A percentile compares a stretch with the other conserved stretches of the same genome.
phyloP scores from a whole-genome alignment of 2,329 filamentous ascomycete genomes.

The Taxawa tesnikishii region DNA sequence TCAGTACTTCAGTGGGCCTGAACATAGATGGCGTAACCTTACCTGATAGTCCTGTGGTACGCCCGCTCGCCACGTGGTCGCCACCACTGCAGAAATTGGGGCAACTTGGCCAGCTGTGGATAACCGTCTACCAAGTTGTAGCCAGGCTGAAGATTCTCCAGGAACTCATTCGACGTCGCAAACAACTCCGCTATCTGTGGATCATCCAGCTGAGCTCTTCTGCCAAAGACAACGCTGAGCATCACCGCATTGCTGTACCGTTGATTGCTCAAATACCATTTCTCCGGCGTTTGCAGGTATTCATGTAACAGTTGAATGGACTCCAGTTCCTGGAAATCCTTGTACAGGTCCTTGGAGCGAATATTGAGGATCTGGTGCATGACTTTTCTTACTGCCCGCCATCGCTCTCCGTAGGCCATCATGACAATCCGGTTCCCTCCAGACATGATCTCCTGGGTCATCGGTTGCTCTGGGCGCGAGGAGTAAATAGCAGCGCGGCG shows the following conservation, averaged over 20 bases:
- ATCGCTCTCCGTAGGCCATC: slow-evolving; percentile 34
- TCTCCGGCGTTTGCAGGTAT: slow-evolving; percentile 25
- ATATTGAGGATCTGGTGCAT: slow-evolving; percentile 29
- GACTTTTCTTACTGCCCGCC: slow-evolving; percentile 34
- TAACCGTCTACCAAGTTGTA: slow-evolving; percentile 8
- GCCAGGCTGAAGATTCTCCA: slow-evolving; percentile 6
- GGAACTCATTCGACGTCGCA: slow-evolving; percentile 1
- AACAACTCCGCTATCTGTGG: slow-evolving; percentile 13
- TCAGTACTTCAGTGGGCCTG: slow-evolving; percentile 9
- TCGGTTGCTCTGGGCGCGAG: slow-evolving; percentile 23
- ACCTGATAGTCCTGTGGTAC: slow-evolving; percentile 2
- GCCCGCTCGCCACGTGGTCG: slow-evolving; percentile 1
- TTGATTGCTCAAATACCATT: slow-evolving; percentile 34
- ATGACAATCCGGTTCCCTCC: slow-evolving; percentile 34
- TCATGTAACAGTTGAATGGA: slow-evolving; percentile 35
- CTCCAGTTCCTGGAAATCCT: slow-evolving; percentile 34
- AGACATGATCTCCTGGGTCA: slow-evolving; percentile 32
- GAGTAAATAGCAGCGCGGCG: slow-evolving; percentile 32
- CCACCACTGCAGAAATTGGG: slow-evolving; percentile 4
- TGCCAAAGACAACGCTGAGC: slow-evolving; percentile 24
- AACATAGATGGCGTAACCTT: too few relatives aligned
- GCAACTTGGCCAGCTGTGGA: slow-evolving; percentile 11
- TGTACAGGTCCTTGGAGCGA: slow-evolving; percentile 32
- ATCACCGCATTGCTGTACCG: slow-evolving; percentile 38
- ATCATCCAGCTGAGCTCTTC: slow-evolving; percentile 13